These are phyloP conservation scores for Abrus precatorius DNA, from an alignment of 306 rosid species.

Conservation along the genomic window DNA sequence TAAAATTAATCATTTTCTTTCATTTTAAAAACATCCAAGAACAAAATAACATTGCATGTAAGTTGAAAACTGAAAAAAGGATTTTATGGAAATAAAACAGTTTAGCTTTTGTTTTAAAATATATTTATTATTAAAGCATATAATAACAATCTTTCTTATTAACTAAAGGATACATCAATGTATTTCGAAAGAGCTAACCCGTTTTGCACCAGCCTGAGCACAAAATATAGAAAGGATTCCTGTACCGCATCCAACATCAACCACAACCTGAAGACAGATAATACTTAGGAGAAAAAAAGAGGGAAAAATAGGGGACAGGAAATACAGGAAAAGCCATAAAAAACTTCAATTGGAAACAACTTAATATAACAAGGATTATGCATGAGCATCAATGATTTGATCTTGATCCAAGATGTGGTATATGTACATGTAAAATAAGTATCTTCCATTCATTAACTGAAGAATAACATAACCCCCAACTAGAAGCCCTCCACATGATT, in stretches of 20 bases:
- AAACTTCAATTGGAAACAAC: constrained; percentile 21
- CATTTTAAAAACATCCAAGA: constrained; percentile 17
- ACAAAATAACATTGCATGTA: constrained; percentile 20
- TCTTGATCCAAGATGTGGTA: constrained; percentile 17
- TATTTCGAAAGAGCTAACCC: constrained; percentile 64
- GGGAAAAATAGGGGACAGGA: neutral
- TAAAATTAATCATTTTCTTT: constrained; percentile 1
- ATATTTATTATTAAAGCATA: neutral
- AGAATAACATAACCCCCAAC: constrained; percentile 32
- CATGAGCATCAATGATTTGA: constrained; percentile 12
- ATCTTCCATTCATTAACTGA: constrained; percentile 12
- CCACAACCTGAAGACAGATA: constrained; percentile 78
- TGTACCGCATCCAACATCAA: constrained; percentile 98
- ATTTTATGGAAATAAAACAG: neutral
- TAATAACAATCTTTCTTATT: constrained; percentile 13
- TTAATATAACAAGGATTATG: constrained; percentile 20
- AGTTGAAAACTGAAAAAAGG: constrained; percentile 28
- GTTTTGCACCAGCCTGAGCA: constrained; percentile 97
- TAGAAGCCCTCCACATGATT: constrained; percentile 13
- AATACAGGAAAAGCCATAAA: constrained; percentile 13
- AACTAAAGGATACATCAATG: constrained; percentile 33
- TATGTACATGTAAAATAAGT: neutral
- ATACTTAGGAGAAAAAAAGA: constrained; percentile 33
- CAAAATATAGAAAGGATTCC: constrained; percentile 98
- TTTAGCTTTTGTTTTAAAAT: neutral